Evolutionary conservation across 1,284 basidiomycete species (phyloP), one percentile per base, ranked within the genome.

Genomic region (Moesziomyces sp.): DNA sequence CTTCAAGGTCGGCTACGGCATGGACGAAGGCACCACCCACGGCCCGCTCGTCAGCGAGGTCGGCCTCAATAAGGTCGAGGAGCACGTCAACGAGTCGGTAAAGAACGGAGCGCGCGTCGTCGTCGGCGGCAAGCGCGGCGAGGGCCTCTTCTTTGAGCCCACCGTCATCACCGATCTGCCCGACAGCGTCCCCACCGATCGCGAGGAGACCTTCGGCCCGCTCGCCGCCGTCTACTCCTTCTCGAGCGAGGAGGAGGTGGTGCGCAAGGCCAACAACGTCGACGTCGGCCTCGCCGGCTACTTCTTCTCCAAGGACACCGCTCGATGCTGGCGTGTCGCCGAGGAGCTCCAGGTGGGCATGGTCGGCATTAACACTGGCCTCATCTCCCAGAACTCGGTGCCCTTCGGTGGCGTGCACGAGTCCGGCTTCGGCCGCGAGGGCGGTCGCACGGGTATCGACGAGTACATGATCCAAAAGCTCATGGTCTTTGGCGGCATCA

Each of bases 341-440:
- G 96, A 97, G 86, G 91, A 89, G 65, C 87, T 99, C 47, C 93
- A 99, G 85, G 93, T 94, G 5, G 97, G 97, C 9, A 98, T 99
- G 95, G 93, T 96, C 28, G 92, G 93, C 44, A 88, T 89, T 59
- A 83, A 84, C 65, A 80, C 80, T 3, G 80, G 79, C 49, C 69
- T 81, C 55, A 76, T 84, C 46, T 78, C 77, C 26, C 80, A 82
- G 35, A 67, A 62, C 49, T 42, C 66, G 14, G 81, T 84, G n/a
- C 82, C 82, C 1, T 99, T 99, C 81, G 97, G 97, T 44, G 97
- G 97, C 86, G 65, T 95, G 50, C 93, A 94, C 85, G 90, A 93
- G 86, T 92, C 91, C 79, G 93, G 94, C 1, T 82, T 83, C 50
- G 80, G 81, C 30, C 61, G 78, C 28, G 82, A 83, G 55, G 82